Evolutionary conservation across 2,329 filamentous ascomycete species (phyloP), one percentile per base, ranked within the genome.

Genomic region (Aspergillus awamori): DNA sequence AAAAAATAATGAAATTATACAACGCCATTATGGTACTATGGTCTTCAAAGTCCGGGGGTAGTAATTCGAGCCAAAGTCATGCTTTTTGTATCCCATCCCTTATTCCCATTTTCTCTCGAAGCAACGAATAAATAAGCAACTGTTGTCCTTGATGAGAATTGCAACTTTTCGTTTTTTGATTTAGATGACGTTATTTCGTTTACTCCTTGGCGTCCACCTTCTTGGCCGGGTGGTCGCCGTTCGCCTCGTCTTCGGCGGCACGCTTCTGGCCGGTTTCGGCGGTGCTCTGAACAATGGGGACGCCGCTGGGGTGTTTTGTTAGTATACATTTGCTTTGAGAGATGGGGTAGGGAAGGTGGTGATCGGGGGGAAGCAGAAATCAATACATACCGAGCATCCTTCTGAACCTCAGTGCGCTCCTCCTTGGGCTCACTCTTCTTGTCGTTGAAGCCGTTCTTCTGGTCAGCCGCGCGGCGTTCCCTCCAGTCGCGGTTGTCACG

Each of bases 191-290:
- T 45, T 15, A 43, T 11, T 11, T n/a, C 52, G 45, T 60, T 72
- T 73, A 78, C 65, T 78, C 75, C 72, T 80, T 81, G 56, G 71
- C 67, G 68, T 83, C 81, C 41, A 80, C 75, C 71, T 83, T 84
- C 74, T 84, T 83, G 24, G 77, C 69, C 20, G 79, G 76, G 60
- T 73, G 76, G 38, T 77, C 76, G 15, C 72, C 74, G 33, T 71
- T 75, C 51, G 64, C 66, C 36, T 52, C 58, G 15, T 60, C 54
- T 45, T 75, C 72, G 26, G 80, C 80, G 51, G 73, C 67, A 51
- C 81, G 79, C 76, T 83, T 83, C 70, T 81, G 77, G 51, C 76
- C 74, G 52, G 69, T 49, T 58, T 70, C 66, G 64, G 70, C 63
- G 63, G 75, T 74, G 69, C 68, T 76, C 66, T 80, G 77, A 56